A percentile compares a stretch with the other conserved stretches of the same genome.
Evolutionary conservation across 306 rosid species (phyloP).

Genomic region (Echinosophora koreensis): DNA sequence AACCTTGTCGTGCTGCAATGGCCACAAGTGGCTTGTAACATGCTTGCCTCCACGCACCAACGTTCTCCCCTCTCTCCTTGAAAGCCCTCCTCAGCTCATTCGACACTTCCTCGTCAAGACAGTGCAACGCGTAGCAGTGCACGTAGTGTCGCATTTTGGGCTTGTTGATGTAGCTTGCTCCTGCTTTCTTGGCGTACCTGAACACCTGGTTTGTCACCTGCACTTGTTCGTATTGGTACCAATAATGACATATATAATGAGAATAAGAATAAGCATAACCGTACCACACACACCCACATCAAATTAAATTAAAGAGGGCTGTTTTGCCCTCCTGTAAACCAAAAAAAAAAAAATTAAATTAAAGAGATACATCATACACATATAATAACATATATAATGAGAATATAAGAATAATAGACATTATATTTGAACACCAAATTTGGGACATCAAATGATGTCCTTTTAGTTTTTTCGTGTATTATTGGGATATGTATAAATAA

Average conservation of each 20-base stretch:
- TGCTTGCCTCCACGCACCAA: slow-evolving; percentile 90
- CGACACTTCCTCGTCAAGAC: slow-evolving; percentile 81
- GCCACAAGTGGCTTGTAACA: slow-evolving; percentile 86
- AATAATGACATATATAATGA: neutral
- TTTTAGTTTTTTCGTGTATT: too few species aligned
- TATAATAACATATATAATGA: too few species aligned
- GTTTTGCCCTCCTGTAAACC: too few species aligned
- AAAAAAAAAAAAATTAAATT: too few species aligned
- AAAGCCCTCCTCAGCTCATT: slow-evolving; percentile 69
- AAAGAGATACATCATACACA: too few species aligned
- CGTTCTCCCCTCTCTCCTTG: slow-evolving; percentile 88
- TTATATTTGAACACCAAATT: too few species aligned
- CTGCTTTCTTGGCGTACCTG: slow-evolving; percentile 86
- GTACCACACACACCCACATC: too few species aligned
- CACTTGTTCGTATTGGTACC: neutral
- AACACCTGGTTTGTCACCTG: slow-evolving; percentile 94
- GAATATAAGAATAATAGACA: too few species aligned
- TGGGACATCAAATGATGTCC: too few species aligned
- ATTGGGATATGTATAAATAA: too few species aligned
- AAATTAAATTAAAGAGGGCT: too few species aligned
- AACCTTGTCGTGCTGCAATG: slow-evolving; percentile 79
- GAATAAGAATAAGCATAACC: too few species aligned
- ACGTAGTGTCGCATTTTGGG: slow-evolving; percentile 99
- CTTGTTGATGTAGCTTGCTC: slow-evolving; percentile 96
- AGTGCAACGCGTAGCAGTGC: slow-evolving; percentile 92